phyloP scores from a whole-genome alignment of 1,284 basidiomycete species.

The Ceratobasidium sp. region DNA sequence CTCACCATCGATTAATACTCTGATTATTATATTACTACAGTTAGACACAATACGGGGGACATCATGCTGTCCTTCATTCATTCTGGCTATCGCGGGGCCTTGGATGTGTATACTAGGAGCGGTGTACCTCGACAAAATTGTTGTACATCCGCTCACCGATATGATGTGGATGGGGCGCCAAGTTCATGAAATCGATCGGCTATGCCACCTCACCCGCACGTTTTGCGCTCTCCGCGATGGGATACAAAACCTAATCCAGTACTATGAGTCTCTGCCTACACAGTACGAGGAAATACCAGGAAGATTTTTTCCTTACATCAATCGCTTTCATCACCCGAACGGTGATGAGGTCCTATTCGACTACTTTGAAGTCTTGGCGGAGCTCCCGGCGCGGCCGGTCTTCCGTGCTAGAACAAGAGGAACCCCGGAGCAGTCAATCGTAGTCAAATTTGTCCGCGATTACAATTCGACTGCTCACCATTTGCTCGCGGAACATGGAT shows the following conservation, averaged over 20 bases:
- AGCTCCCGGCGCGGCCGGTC: background rate
- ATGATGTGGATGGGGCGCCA: conserved; percentile 9
- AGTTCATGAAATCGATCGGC: background rate
- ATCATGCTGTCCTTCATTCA: conserved; percentile 49
- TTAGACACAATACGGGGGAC: background rate
- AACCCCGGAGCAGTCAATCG: conserved; percentile 23
- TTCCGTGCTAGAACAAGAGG: background rate
- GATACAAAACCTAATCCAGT: background rate
- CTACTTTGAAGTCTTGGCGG: background rate
- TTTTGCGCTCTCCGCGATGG: conserved; percentile 7
- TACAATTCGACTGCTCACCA: conserved; percentile 44
- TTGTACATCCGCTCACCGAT: conserved; percentile 48
- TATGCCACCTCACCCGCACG: background rate
- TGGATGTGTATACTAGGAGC: conserved; percentile 48
- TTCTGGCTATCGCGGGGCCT: conserved; percentile 48
- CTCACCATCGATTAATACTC: background rate
- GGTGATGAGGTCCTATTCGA: background rate
- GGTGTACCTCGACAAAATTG: conserved; percentile 45
- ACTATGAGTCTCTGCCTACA: conserved; percentile 33
- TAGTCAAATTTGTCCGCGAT: conserved; percentile 44
- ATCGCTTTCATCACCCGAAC: background rate
- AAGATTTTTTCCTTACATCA: conserved; percentile 17
- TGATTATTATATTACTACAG: background rate
- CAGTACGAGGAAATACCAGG: background rate
- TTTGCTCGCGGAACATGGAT: conserved; percentile 40